Percentiles rank a stretch among this genome's conserved stretches.
Conservation (phyloP, 225 moss, liverwort and hornwort genomes). For the Rhytidiadelphus loreus region DNA sequence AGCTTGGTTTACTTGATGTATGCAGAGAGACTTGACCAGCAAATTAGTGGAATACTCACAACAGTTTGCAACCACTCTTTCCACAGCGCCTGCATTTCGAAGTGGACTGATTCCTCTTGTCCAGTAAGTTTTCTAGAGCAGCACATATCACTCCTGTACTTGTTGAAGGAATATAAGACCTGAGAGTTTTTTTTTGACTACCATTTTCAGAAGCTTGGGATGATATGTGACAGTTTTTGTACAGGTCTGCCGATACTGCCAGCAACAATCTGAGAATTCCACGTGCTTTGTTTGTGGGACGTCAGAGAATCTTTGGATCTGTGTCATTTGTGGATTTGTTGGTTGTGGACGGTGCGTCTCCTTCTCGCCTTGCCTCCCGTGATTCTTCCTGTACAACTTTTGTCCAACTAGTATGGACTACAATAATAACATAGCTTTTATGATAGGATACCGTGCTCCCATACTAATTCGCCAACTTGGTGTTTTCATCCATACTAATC, state of each 20-base stretch:
- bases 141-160: not conserved
- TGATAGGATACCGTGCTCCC: not conserved
- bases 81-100: constrained; percentile 94
- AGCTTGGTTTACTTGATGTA: not conserved
- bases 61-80: constrained; percentile 97
- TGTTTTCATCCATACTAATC: not conserved
- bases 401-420: not conserved
- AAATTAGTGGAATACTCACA: constrained; percentile 91
- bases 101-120: constrained; percentile 98
- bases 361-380: not conserved
- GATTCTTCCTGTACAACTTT: not conserved
- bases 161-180: not conserved
- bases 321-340: constrained; percentile 97
- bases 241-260: constrained; percentile 92
- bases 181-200: not conserved
- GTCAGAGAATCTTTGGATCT: constrained; percentile 93
- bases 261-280: constrained; percentile 91
- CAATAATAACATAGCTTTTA: not conserved
- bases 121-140: constrained; percentile 46
- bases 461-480: not conserved
- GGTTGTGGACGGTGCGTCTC: constrained; percentile 80
- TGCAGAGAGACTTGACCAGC: constrained; percentile 95
- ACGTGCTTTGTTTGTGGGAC: constrained; percentile 90
- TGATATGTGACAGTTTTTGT: not conserved
- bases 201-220: not conserved